Base-by-base conservation (phyloP, 306 rosid genomes). In the Rosa rugosa region DNA sequence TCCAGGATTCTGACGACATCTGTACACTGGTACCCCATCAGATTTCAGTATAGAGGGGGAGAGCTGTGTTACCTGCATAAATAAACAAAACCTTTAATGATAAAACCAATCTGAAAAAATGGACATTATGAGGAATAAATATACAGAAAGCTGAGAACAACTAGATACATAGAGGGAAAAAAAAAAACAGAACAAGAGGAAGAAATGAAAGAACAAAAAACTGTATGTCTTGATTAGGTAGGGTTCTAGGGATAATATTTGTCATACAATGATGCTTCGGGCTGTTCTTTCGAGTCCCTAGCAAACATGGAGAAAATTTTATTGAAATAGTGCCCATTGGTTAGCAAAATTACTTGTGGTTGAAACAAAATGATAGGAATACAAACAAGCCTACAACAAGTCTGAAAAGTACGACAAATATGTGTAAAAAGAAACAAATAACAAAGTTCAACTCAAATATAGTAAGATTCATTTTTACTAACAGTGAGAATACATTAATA, bases 1-100 rank as follows among this genome's bases (percentile, higher is more conserved):
- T 80, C 99, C 99, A 23, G 97, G 84, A 89, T 93, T 88, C 89
- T 96, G 99, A 75, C 88, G 86, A 86, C 99, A 96, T 84, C 97
- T 93, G 87, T 89, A 93, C 75, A 96, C 99, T 60, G 99, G 98
- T n/a, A 93, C 96, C 77, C 99, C 98, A 60, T 89, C 89, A 75
- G 94, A 85, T 88, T 85, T 90, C 34, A 96, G 88, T 74, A 96
- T 91, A 78, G 98, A 88, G 46, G 99, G 98, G 77, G 99, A 96
- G 82, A 93, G 97, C 84, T 96, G 99, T 9, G 99, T 96, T 79
- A 96, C 96, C 99, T 96, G 91, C 84, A 82, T 75, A 71, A 70
- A 64, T 25, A 79, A 65, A 53, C 42, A 74, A 41, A 80, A 18
- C 20, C 46, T 72, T 38, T 49, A 38, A 16, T 59, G 56, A 27